A percentile compares a stretch with the other conserved stretches of the same genome.
Evolutionary conservation across 257 asterid species (phyloP).

Genomic region (Penstemon newberryi): DNA sequence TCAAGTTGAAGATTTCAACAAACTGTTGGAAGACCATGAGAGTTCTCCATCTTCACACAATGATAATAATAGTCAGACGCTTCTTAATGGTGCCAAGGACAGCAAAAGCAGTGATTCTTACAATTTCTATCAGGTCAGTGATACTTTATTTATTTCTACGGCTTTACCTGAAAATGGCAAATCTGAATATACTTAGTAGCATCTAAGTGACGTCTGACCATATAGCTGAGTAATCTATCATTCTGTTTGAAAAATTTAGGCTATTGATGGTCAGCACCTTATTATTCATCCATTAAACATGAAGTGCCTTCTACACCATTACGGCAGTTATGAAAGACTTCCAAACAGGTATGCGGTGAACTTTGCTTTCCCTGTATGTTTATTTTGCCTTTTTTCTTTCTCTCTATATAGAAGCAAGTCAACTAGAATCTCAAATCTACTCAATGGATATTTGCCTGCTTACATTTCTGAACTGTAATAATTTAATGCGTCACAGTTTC

Average conservation of each 20-base stretch:
- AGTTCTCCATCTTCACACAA: constrained; percentile 45
- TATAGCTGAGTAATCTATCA: not conserved
- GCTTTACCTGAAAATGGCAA: constrained; percentile 6
- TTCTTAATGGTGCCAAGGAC: constrained; percentile 35
- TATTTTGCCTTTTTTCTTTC: not conserved
- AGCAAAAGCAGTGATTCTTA: constrained; percentile 54
- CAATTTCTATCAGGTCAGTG: constrained; percentile 83
- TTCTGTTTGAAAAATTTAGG: constrained; percentile 46
- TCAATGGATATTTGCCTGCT: not conserved
- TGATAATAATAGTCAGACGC: constrained; percentile 28
- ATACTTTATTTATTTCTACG: not conserved
- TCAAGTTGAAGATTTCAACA: constrained; percentile 41
- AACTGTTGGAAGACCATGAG: constrained; percentile 38
- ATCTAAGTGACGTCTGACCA: constrained; percentile 11
- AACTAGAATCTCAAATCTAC: constrained; percentile 10
- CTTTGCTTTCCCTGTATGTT: not conserved
- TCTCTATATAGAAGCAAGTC: constrained; percentile 5
- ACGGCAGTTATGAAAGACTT: constrained; percentile 70
- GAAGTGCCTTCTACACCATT: constrained; percentile 92
- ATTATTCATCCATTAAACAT: constrained; percentile 82
- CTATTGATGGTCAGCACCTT: constrained; percentile 85
- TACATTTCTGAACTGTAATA: too few species aligned
- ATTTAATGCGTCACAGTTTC: not conserved
- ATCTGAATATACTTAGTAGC: constrained; percentile 8
- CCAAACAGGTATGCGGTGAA: constrained; percentile 65